phyloP scores from a whole-genome alignment of 768 basidiomycete species.

The Cantharellus anzutake region DNA sequence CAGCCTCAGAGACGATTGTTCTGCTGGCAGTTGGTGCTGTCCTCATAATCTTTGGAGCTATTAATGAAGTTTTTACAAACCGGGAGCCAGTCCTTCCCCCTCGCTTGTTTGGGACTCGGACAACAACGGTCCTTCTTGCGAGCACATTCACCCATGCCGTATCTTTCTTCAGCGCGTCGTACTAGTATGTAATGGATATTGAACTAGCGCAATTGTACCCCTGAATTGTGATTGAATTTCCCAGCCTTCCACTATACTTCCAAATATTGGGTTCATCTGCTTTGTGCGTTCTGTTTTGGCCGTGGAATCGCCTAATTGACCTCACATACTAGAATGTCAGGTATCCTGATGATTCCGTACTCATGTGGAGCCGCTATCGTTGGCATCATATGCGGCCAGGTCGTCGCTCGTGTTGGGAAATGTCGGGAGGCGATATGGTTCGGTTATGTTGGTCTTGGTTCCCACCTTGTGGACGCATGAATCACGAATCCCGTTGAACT shows the following conservation, averaged over 20 bases:
- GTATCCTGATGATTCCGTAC: slow-evolving; percentile 50
- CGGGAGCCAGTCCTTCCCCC: slow-evolving; percentile 57
- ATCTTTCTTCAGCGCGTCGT: slow-evolving; percentile 35
- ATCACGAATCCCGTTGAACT: background rate
- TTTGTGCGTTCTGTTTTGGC: no score
- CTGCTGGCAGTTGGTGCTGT: slow-evolving; percentile 39
- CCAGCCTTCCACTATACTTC: slow-evolving; percentile 59
- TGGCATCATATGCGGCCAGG: slow-evolving; percentile 36
- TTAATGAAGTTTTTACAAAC: slow-evolving; percentile 43
- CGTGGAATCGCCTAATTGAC: no score
- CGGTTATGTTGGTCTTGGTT: slow-evolving; percentile 23
- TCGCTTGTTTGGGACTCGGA: slow-evolving; percentile 64
- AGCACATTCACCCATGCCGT: slow-evolving; percentile 42
- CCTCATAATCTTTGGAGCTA: slow-evolving; percentile 25
- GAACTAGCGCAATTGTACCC: background rate
- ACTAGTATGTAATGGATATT: slow-evolving; percentile 3
- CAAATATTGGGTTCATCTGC: slow-evolving; percentile 54
- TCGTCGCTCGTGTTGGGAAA: slow-evolving; percentile 34
- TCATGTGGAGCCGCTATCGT: slow-evolving; percentile 39
- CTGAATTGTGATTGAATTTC: slow-evolving; percentile 14
- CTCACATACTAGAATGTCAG: slow-evolving; percentile 31
- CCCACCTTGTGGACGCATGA: background rate
- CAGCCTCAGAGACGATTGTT: slow-evolving; percentile 30
- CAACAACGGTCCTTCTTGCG: slow-evolving; percentile 41
- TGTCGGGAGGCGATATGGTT: slow-evolving; percentile 33